Conservation (phyloP, 2,329 filamentous ascomycete genomes). For the Bipolaris sorokiniana region DNA sequence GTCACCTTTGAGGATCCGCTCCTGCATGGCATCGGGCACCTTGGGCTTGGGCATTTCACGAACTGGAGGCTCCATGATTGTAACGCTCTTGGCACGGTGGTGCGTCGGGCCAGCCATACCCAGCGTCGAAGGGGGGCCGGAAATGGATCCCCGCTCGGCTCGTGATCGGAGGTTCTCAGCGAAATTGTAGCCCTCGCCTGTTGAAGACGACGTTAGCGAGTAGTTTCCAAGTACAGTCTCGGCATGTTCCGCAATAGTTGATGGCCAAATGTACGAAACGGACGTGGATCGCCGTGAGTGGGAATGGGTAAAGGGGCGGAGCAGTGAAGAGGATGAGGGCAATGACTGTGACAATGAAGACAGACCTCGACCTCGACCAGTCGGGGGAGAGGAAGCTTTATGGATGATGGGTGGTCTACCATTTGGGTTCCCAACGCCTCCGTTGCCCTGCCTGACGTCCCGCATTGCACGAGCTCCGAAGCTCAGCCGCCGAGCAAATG, state of each 20-base stretch:
- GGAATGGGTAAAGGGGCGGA: slow-evolving; percentile 31
- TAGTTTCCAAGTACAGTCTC: slow-evolving; percentile 52
- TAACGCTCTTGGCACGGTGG: slow-evolving; percentile 72
- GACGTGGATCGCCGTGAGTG: slow-evolving; percentile 33
- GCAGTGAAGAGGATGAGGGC: slow-evolving; percentile 33
- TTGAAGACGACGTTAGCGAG: slow-evolving; percentile 67
- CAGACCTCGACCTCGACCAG: slow-evolving; percentile 64
- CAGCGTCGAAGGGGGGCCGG: slow-evolving; percentile 50
- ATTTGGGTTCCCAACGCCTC: slow-evolving; percentile 63
- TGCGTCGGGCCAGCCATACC: slow-evolving; percentile 49
- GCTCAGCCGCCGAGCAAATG: slow-evolving; percentile 84
- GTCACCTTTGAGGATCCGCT: slow-evolving; percentile 95
- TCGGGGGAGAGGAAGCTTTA: slow-evolving; percentile 59
- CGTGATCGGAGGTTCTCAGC: slow-evolving; percentile 92
- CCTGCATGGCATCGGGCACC: slow-evolving; percentile 87
- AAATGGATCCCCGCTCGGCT: slow-evolving; percentile 74
- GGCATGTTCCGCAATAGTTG: slow-evolving; percentile 41
- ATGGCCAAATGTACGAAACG: slow-evolving; percentile 35
- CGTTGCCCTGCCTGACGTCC: slow-evolving; percentile 66
- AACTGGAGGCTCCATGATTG: slow-evolving; percentile 64
- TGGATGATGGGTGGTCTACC: slow-evolving; percentile 63
- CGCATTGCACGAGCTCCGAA: slow-evolving; percentile 83
- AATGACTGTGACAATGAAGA: slow-evolving; percentile 54
- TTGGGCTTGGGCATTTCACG: slow-evolving; percentile 65
- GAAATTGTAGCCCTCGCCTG: slow-evolving; percentile 97